Percentiles rank a stretch among this genome's conserved stretches.
These are phyloP conservation scores for Scheffersomyces titani DNA, from an alignment of 1,139 yeast species.

Conservation along the genomic window DNA sequence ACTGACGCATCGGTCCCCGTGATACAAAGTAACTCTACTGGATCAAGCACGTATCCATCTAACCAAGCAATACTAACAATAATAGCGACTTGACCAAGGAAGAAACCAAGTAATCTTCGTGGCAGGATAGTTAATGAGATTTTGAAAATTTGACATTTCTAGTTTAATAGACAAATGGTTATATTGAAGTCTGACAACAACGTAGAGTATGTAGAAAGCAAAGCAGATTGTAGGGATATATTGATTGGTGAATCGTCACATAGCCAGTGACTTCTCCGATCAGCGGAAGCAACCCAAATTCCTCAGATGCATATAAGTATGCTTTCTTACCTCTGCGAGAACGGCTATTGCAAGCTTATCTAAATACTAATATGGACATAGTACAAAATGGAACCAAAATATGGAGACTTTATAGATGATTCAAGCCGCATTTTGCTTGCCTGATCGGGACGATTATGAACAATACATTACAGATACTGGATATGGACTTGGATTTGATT, in stretches of 20 bases:
- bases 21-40: too few species aligned
- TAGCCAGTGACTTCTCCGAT: neutral
- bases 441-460: neutral
- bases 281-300: neutral
- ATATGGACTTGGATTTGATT: neutral
- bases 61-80: conserved; percentile 31
- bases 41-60: too few species aligned
- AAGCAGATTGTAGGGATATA: too few species aligned
- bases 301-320: neutral
- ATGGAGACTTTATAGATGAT: neutral
- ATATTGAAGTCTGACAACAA: too few species aligned
- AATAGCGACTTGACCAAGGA: conserved; percentile 45
- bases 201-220: neutral
- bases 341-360: neutral
- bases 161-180: neutral
- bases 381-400: neutral
- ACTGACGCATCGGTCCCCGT: too few species aligned
- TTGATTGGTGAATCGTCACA: neutral
- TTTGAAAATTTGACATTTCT: neutral
- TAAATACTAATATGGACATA: neutral
- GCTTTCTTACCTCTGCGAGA: neutral
- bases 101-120: conserved; percentile 31
- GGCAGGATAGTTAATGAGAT: neutral
- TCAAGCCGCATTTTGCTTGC: neutral
- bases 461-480: neutral